phyloP scores from a whole-genome alignment of 2,329 filamentous ascomycete species.

The Aspergillus ustus region DNA sequence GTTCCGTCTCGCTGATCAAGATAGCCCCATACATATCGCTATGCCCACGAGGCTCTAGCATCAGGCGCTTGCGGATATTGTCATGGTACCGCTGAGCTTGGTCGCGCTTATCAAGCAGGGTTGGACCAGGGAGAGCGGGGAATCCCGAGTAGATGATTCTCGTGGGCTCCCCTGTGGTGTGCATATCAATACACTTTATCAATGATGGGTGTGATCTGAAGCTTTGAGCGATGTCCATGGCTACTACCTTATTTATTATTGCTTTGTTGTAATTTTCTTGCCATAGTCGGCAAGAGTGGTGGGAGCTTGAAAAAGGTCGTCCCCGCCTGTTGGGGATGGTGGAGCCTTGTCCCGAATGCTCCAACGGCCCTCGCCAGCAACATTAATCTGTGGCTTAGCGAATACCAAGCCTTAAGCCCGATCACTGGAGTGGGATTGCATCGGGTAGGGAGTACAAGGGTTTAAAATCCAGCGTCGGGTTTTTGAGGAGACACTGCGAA shows the following conservation, averaged over 20 bases:
- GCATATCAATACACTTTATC: slow-evolving; percentile 48
- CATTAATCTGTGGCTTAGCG: not conserved
- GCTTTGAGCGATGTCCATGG: slow-evolving; percentile 24
- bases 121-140: slow-evolving; percentile 41
- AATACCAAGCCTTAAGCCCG: not conserved
- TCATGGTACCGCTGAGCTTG: slow-evolving; percentile 46
- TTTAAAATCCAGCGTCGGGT: no score
- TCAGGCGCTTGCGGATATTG: slow-evolving; percentile 47
- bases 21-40: slow-evolving; percentile 59
- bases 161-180: slow-evolving; percentile 56
- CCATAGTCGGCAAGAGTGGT: not conserved
- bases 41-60: slow-evolving; percentile 56
- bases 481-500: no score
- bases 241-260: not conserved
- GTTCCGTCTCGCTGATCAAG: slow-evolving; percentile 48
- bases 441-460: not conserved
- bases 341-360: not conserved
- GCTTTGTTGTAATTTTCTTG: not conserved
- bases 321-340: not conserved
- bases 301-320: not conserved
- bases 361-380: not conserved
- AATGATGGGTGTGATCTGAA: slow-evolving; percentile 12
- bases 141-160: slow-evolving; percentile 52
- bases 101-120: slow-evolving; percentile 47
- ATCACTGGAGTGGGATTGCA: not conserved